These are phyloP conservation scores for Bothia castanella DNA, from an alignment of 1,284 basidiomycete genomes.

Conservation along the genomic window DNA sequence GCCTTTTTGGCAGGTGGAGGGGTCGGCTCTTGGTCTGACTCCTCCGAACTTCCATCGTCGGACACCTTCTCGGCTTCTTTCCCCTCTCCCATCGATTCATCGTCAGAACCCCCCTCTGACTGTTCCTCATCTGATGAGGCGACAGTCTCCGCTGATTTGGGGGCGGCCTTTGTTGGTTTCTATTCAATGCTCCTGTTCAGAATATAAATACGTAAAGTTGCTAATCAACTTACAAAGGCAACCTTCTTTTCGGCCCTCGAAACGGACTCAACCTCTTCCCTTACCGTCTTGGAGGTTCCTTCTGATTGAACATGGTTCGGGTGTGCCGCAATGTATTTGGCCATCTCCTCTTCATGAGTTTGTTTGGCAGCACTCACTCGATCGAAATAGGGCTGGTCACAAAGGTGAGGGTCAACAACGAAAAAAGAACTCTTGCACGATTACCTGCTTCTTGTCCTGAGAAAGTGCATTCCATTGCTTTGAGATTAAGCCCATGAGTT, in stretches of 20 bases:
- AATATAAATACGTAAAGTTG: constrained; percentile 6
- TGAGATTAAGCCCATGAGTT: constrained; percentile 70
- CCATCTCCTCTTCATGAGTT: constrained; percentile 47
- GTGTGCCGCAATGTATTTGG: constrained; percentile 50
- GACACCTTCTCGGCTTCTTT: constrained; percentile 30
- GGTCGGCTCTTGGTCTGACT: constrained; percentile 22
- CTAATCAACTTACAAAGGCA: constrained; percentile 14
- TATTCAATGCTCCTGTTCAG: constrained; percentile 17
- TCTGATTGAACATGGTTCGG: constrained; percentile 42
- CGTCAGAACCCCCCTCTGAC: constrained; percentile 24
- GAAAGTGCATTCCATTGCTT: constrained; percentile 71
- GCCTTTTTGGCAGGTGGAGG: constrained; percentile 34
- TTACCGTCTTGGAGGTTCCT: constrained; percentile 25
- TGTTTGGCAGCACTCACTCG: constrained; percentile 41
- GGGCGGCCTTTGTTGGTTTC: constrained; percentile 25
- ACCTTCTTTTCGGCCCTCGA: constrained; percentile 27
- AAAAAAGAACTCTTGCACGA: constrained; percentile 16
- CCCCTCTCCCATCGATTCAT: constrained; percentile 20
- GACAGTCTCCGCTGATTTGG: constrained; percentile 25
- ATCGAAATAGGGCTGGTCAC: constrained; percentile 26
- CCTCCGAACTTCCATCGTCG: constrained; percentile 32
- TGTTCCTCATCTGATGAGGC: constrained; percentile 29
- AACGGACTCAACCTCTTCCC: constrained; percentile 17
- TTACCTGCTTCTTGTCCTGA: constrained; percentile 70
- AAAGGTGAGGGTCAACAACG: constrained; percentile 6